Evolutionary conservation across 768 basidiomycete species (phyloP), one percentile per base, ranked within the genome.

Genomic region (Kwoniella bestiolae): DNA sequence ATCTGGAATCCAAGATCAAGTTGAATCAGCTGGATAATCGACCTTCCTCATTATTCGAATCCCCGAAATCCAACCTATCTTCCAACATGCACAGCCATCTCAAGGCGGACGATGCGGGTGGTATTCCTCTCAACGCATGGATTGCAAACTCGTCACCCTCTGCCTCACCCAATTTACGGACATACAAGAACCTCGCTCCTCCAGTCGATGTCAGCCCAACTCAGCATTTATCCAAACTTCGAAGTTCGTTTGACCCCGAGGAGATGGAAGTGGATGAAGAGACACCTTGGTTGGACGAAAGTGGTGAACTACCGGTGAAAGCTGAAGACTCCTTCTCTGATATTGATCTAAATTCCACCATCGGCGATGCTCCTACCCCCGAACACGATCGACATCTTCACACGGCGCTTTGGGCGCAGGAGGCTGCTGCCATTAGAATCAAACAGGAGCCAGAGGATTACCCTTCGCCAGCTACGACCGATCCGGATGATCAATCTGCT

Each of bases 391-490:
- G 68, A 26, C 70, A 71, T 16, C 41, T 66, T 7, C 59, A 74
- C 47, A 74, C 73, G 0, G 73, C 71, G 23, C 71, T 64, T 18
- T 75, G 76, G 73, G 76, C 73, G 2, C 38, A 53, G 31, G 70
- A 73, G 8, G 70, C 74, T n/a, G 70, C 55, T 3, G 65, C 66
- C 0, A 65, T 70, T 45, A 49, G 50, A 21, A 64, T 72, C 65
- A 73, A 75, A 53, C 53, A 69, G 25, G 76, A 78, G 29, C 63
- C 63, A 1, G 71, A 72, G 35, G 76, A 77, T 60, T 75, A 72
- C 47, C 69, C 74, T 28, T 78, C 76, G 3, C 76, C 76, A 12
- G 44, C 66, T 2, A 57, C 71, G 29, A 69, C 70, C 5, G 65
- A 65, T 7, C 34, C 26, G 12, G 66, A 66, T 18, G 71, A 72